phyloP scores from a whole-genome alignment of 2,329 filamentous ascomycete species.

The Alternaria postmessia region DNA sequence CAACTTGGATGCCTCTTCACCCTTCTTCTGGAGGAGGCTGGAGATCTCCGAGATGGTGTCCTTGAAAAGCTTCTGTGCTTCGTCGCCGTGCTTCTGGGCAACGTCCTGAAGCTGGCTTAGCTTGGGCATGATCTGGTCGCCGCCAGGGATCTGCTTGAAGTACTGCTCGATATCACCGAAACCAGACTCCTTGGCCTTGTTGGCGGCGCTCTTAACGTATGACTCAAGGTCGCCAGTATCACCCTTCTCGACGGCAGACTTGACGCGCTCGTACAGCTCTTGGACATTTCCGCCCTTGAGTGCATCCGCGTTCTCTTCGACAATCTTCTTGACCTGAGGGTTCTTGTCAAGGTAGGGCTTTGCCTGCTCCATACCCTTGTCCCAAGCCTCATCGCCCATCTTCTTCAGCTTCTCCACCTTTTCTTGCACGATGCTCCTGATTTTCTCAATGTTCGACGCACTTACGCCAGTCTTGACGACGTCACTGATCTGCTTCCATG shows the following conservation, averaged over 20 bases:
- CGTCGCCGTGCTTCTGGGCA: slow-evolving; percentile 71
- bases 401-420: slow-evolving; percentile 73
- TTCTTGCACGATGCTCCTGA: slow-evolving; percentile 71
- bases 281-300: slow-evolving; percentile 72
- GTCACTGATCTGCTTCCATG: slow-evolving; percentile 71
- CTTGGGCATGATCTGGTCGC: slow-evolving; percentile 70
- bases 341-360: slow-evolving; percentile 79
- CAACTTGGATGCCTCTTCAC: slow-evolving; percentile 42
- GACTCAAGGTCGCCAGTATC: slow-evolving; percentile 66
- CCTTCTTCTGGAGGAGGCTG: slow-evolving; percentile 46
- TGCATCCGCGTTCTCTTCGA: slow-evolving; percentile 74
- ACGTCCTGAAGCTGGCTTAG: slow-evolving; percentile 70
- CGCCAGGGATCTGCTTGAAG: slow-evolving; percentile 70
- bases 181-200: slow-evolving; percentile 65
- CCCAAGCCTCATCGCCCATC: slow-evolving; percentile 75
- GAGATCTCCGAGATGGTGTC: slow-evolving; percentile 59
- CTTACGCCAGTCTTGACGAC: slow-evolving; percentile 70
- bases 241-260: slow-evolving; percentile 68
- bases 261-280: slow-evolving; percentile 70
- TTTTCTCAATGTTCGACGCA: slow-evolving; percentile 61
- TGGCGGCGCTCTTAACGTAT: slow-evolving; percentile 66
- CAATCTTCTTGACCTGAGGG: slow-evolving; percentile 74
- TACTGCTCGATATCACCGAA: slow-evolving; percentile 66
- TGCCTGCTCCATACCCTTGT: slow-evolving; percentile 73
- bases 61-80: slow-evolving; percentile 74